Conservation (phyloP, 345 rosid genomes). For the Populus deltoides region DNA sequence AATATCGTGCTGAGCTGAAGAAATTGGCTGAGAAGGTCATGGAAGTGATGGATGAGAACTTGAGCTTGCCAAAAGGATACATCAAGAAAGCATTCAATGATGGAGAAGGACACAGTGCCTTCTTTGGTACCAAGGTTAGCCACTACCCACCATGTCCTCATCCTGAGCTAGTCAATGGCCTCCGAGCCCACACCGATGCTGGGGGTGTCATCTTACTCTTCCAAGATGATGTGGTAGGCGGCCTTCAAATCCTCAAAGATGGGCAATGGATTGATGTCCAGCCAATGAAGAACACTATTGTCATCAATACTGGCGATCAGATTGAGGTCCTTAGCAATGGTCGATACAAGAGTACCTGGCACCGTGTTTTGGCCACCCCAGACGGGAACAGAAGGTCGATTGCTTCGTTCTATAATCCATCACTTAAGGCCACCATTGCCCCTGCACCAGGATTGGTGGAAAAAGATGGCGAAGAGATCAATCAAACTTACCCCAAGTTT, state of each 20-base stretch:
- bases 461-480: slow-evolving; percentile 21
- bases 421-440: slow-evolving; percentile 66
- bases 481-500: slow-evolving; percentile 56
- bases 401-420: slow-evolving; percentile 89
- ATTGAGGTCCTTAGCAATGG: slow-evolving; percentile 90
- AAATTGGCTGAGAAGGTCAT: slow-evolving; percentile 62
- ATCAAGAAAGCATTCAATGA: slow-evolving; percentile 57
- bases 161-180: slow-evolving; percentile 66
- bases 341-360: slow-evolving; percentile 85
- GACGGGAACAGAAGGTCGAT: slow-evolving; percentile 72
- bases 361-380: slow-evolving; percentile 51
- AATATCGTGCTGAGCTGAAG: slow-evolving; percentile 67
- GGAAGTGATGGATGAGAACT: slow-evolving; percentile 90
- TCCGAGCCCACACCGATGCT: slow-evolving; percentile 90
- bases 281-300: slow-evolving; percentile 59
- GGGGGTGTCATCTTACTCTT: slow-evolving; percentile 85
- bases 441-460: slow-evolving; percentile 47
- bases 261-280: slow-evolving; percentile 85
- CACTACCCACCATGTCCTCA: slow-evolving; percentile 94
- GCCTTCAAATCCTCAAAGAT: slow-evolving; percentile 82
- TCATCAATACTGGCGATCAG: slow-evolving; percentile 92
- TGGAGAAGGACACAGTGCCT: slow-evolving; percentile 49
- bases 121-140: slow-evolving; percentile 81
- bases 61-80: slow-evolving; percentile 58
- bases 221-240: slow-evolving; percentile 77